Conservation (phyloP, 2,329 filamentous ascomycete species). For the Venturia nashicola region DNA sequence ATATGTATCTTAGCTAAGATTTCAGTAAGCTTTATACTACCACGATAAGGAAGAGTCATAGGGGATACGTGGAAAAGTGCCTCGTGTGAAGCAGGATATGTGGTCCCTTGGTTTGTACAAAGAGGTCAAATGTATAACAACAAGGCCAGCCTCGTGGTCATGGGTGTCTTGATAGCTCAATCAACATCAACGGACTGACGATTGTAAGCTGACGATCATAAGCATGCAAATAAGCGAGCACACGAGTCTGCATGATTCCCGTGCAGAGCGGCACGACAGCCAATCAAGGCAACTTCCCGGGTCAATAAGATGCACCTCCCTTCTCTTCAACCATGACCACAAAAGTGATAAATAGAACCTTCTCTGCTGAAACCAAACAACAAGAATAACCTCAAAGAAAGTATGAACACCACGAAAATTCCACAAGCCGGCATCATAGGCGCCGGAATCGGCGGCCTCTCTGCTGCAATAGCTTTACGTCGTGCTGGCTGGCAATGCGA, state of each 20-base stretch:
- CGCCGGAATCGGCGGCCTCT: conserved; percentile 13
- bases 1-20: no score
- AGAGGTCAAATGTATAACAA: no score
- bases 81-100: no score
- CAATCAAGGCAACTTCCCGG: neutral
- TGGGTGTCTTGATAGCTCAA: neutral
- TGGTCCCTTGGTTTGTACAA: no score
- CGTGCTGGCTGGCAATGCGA: conserved; percentile 15
- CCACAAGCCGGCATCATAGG: neutral
- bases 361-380: neutral
- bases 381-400: neutral
- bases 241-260: neutral
- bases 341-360: neutral
- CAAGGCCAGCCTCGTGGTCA: no score
- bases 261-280: neutral
- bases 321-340: neutral
- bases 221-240: neutral
- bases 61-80: no score
- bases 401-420: neutral
- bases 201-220: neutral
- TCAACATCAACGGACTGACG: neutral
- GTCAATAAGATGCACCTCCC: neutral
- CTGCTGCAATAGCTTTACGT: conserved; percentile 17
- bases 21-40: no score
- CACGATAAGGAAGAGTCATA: no score